Conservation (phyloP, 352 stramenopile species). For the Globisporangium takayamanum region DNA sequence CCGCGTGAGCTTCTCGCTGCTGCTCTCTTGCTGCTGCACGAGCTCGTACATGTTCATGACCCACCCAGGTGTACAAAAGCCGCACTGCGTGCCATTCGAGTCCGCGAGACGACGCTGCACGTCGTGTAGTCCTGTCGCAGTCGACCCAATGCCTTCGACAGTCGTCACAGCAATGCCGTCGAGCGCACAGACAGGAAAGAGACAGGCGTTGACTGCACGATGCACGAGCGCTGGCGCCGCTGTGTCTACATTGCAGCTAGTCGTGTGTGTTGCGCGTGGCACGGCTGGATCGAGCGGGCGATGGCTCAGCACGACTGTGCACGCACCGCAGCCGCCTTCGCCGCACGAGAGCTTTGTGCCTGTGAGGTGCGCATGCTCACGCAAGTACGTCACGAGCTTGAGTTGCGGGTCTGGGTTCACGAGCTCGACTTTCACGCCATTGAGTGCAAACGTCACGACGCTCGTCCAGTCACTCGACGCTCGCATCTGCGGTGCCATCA, state of each 20-base stretch:
- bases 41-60: constrained; percentile 81
- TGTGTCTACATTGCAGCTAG: background rate
- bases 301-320: constrained; percentile 90
- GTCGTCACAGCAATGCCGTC: constrained; percentile 83
- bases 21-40: constrained; percentile 59
- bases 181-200: constrained; percentile 76
- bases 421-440: constrained; percentile 2
- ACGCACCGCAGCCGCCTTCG: constrained; percentile 95
- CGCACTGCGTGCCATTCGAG: constrained; percentile 92
- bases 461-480: constrained; percentile 3
- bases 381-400: constrained; percentile 80
- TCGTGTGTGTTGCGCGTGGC: background rate
- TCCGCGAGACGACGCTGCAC: constrained; percentile 87
- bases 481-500: too few relatives aligned
- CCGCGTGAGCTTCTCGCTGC: constrained; percentile 50
- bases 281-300: constrained; percentile 5
- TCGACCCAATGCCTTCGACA: constrained; percentile 64
- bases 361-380: constrained; percentile 56
- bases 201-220: constrained; percentile 83
- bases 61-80: constrained; percentile 88
- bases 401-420: constrained; percentile 53
- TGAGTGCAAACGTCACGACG: constrained; percentile 14
- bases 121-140: constrained; percentile 46
- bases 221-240: constrained; percentile 12
- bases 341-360: constrained; percentile 91